These are phyloP conservation scores for Gossypium schwendimanii DNA, from an alignment of 441 rosid genomes.

Conservation along the genomic window DNA sequence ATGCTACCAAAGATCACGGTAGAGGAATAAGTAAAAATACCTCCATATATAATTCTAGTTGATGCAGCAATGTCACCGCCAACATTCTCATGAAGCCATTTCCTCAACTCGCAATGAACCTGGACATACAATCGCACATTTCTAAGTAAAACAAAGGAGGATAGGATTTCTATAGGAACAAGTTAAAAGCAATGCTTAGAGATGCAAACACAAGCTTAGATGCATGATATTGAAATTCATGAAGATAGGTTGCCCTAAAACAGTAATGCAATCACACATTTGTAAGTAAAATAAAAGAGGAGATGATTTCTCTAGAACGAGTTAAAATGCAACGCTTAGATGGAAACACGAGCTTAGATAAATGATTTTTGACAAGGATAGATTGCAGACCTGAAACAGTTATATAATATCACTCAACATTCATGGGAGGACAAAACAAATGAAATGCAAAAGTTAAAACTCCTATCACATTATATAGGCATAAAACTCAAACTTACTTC, in stretches of 20 bases:
- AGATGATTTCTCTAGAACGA: neutral
- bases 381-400: neutral
- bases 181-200: neutral
- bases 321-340: neutral
- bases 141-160: neutral
- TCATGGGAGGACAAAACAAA: neutral
- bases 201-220: neutral
- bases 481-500: constrained; percentile 36
- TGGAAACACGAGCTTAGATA: neutral
- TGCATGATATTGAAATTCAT: neutral
- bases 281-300: neutral
- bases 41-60: constrained; percentile 67
- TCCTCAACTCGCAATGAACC: constrained; percentile 59
- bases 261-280: neutral
- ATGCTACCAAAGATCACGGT: neutral
- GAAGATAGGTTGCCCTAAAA: neutral
- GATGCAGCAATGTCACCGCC: constrained; percentile 49
- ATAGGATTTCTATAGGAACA: neutral
- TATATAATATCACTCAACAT: neutral
- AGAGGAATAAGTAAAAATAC: constrained; percentile 19
- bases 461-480: neutral
- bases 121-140: constrained; percentile 7
- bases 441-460: neutral
- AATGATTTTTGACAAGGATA: neutral
- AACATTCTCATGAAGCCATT: constrained; percentile 51